A percentile compares a stretch with the other conserved stretches of the same genome.
phyloP scores from a whole-genome alignment of 31 red algal species.

The Asparagopsis taxiformis region DNA sequence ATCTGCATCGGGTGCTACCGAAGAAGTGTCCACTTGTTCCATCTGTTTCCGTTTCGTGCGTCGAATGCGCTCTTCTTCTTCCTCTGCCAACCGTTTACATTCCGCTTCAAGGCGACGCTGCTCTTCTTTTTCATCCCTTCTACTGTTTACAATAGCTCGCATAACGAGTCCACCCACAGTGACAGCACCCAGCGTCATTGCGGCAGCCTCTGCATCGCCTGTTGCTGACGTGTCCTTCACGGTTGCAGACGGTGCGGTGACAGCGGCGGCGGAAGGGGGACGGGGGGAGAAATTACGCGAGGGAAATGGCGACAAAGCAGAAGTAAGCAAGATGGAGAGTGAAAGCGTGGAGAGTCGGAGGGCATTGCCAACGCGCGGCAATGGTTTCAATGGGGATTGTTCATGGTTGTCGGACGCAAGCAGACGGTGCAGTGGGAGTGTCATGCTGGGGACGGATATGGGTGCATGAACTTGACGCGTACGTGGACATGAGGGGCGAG shows the following conservation, averaged over 20 bases:
- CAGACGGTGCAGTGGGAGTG: not conserved
- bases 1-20: conserved; percentile 13
- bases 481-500: not conserved
- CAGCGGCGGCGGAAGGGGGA: conserved; percentile 7
- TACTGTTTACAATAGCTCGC: conserved; percentile 20
- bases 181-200: conserved; percentile 56
- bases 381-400: not conserved
- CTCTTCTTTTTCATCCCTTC: conserved; percentile 37
- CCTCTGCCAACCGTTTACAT: conserved; percentile 43
- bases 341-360: not conserved
- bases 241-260: not conserved
- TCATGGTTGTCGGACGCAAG: not conserved
- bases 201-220: conserved; percentile 53
- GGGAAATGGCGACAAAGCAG: not conserved
- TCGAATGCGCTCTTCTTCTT: conserved; percentile 31
- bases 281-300: not conserved
- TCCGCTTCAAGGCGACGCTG: conserved; percentile 23
- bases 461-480: not conserved
- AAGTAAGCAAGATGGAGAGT: not conserved
- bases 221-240: conserved; percentile 5
- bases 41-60: conserved; percentile 34
- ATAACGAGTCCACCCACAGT: conserved; percentile 47
- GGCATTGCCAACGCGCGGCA: not conserved
- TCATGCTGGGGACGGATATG: not conserved
- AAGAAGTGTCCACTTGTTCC: conserved; percentile 35